Evolutionary conservation across 2,329 filamentous ascomycete species (phyloP).

Genomic region (Penicillium griseofulvum): DNA sequence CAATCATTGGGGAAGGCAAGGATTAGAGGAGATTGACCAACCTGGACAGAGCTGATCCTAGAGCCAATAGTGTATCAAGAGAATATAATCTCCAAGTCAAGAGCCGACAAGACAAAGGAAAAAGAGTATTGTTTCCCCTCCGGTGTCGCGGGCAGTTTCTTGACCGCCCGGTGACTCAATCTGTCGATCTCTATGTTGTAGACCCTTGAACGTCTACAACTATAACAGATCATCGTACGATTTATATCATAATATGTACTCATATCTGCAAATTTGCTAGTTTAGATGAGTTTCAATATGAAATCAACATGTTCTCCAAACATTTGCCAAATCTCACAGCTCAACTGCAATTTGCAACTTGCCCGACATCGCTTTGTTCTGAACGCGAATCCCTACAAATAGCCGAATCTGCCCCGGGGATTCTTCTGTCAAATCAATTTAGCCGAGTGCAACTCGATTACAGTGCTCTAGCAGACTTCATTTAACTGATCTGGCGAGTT

Average conservation of each 20-base stretch:
- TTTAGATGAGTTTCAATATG: background rate
- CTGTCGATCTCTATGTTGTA: conserved; percentile 1
- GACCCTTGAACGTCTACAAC: background rate
- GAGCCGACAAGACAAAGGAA: conserved; percentile 1
- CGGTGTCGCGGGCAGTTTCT: conserved; percentile 22
- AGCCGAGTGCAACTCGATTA: background rate
- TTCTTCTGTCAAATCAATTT: background rate
- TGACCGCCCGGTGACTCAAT: conserved; percentile 24
- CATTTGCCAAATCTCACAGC: background rate
- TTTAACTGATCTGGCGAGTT: background rate
- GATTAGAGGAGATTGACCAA: background rate
- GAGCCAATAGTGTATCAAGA: background rate
- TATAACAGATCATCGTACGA: background rate
- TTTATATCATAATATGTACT: background rate
- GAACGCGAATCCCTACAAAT: background rate
- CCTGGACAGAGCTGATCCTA: background rate
- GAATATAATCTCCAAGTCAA: background rate
- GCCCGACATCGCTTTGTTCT: background rate
- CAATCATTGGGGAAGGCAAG: background rate
- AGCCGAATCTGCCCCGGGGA: background rate
- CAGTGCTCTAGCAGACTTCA: background rate
- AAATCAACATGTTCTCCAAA: background rate
- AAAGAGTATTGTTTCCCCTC: conserved; percentile 21
- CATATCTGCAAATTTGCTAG: background rate
- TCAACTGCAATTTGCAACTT: background rate